These are phyloP conservation scores for Kernera saxatilis DNA, from an alignment of 345 rosid genomes.

Conservation along the genomic window DNA sequence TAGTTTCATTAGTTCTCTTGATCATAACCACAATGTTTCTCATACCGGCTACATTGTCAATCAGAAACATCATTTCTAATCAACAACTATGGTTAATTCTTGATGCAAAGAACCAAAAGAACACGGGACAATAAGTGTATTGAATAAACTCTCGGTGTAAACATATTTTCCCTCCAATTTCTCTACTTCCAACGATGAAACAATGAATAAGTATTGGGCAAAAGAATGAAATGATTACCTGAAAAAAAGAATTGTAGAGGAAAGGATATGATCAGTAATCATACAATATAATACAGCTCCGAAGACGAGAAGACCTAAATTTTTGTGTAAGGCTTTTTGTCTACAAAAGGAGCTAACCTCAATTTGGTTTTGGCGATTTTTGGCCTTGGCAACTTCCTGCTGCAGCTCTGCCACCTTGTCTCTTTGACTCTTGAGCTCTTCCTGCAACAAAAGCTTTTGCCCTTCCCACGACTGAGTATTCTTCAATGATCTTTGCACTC, in stretches of 20 bases:
- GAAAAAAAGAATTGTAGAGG: slow-evolving; percentile 22
- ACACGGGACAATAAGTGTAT: neutral
- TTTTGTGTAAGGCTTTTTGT: slow-evolving; percentile 16
- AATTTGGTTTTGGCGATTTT: slow-evolving; percentile 24
- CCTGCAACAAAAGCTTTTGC: slow-evolving; percentile 61
- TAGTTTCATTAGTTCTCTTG: slow-evolving; percentile 17
- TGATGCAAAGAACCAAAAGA: neutral
- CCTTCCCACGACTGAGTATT: slow-evolving; percentile 77
- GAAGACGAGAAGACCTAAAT: slow-evolving; percentile 19
- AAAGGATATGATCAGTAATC: slow-evolving; percentile 14
- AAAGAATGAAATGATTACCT: slow-evolving; percentile 17
- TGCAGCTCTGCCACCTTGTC: slow-evolving; percentile 44
- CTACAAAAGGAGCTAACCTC: slow-evolving; percentile 33
- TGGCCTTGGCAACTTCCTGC: slow-evolving; percentile 26
- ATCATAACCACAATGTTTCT: neutral
- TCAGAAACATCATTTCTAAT: neutral
- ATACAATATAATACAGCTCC: slow-evolving; percentile 18
- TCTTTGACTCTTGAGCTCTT: slow-evolving; percentile 62
- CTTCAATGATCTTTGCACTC: slow-evolving; percentile 61
- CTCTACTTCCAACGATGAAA: neutral
- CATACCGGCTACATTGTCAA: neutral
- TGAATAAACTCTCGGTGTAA: neutral
- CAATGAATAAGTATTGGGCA: neutral
- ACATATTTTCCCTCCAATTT: neutral
- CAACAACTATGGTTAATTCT: neutral